Evolutionary conservation across 1,284 basidiomycete species (phyloP).

Genomic region (Leccinum pallidistipes): DNA sequence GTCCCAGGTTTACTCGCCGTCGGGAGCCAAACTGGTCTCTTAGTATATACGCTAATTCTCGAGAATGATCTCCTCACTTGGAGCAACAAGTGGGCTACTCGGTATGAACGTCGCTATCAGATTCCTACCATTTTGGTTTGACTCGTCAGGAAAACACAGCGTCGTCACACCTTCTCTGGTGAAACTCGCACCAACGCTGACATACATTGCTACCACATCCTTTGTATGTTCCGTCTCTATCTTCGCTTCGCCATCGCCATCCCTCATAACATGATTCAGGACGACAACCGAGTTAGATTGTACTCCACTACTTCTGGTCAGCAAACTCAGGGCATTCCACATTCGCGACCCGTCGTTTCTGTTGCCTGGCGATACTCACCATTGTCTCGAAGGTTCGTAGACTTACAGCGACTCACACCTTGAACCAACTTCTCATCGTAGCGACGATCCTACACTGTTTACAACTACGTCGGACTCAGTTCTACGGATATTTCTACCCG

Average conservation of each 20-base stretch:
- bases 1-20: constrained; percentile 67
- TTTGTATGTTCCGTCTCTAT: constrained; percentile 44
- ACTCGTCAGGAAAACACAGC: constrained; percentile 34
- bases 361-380: constrained; percentile 69
- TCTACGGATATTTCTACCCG: constrained; percentile 82
- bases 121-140: constrained; percentile 5
- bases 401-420: neutral
- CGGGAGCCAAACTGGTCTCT: constrained; percentile 55
- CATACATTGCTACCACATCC: constrained; percentile 67
- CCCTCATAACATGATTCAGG: constrained; percentile 38
- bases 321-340: constrained; percentile 62
- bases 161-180: constrained; percentile 49
- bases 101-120: constrained; percentile 41
- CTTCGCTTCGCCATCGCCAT: constrained; percentile 4
- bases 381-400: constrained; percentile 60
- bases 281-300: constrained; percentile 57
- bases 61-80: constrained; percentile 80
- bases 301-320: constrained; percentile 73
- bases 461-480: constrained; percentile 75
- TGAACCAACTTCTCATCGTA: constrained; percentile 31
- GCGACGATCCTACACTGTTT: constrained; percentile 75
- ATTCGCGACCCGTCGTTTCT: constrained; percentile 64
- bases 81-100: constrained; percentile 69
- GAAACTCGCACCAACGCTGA: constrained; percentile 71
- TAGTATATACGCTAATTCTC: constrained; percentile 70